phyloP scores from a whole-genome alignment of 2,329 filamentous ascomycete species.

The Fusarium sp. region DNA sequence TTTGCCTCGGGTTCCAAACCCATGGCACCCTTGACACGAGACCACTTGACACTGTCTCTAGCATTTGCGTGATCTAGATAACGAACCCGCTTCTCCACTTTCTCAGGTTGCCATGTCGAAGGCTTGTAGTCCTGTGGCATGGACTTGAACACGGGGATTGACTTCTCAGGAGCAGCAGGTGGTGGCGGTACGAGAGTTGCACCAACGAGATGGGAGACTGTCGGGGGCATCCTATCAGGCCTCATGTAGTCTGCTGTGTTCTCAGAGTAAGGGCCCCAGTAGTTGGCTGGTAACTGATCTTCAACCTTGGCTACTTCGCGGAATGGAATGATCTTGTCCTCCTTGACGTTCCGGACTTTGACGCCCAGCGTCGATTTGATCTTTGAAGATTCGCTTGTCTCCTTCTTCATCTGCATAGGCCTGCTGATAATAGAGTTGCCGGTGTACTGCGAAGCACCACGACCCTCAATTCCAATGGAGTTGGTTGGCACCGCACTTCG shows the following conservation, averaged over 20 bases:
- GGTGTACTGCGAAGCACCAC: accelerated
- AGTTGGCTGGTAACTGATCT: background rate
- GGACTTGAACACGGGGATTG: background rate
- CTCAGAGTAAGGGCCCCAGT: background rate
- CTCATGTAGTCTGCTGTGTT: background rate
- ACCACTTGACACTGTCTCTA: constrained; percentile 4
- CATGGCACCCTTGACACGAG: background rate
- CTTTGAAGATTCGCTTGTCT: accelerated
- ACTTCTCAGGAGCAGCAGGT: background rate
- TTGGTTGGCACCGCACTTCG: background rate
- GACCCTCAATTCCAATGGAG: background rate
- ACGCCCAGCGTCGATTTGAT: background rate
- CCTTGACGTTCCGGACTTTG: background rate
- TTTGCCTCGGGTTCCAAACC: accelerated
- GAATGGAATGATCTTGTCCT: accelerated
- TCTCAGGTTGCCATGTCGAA: background rate
- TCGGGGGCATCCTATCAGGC: background rate
- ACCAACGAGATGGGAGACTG: background rate
- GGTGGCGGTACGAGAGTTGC: background rate
- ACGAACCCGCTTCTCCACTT: background rate
- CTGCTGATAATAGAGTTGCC: background rate
- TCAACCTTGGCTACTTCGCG: background rate
- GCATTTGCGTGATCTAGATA: background rate
- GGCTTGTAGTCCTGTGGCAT: accelerated
- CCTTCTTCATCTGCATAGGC: constrained; percentile 1